Base-by-base conservation (phyloP, 2,329 filamentous ascomycete genomes). In the Alternaria triticimaculans region DNA sequence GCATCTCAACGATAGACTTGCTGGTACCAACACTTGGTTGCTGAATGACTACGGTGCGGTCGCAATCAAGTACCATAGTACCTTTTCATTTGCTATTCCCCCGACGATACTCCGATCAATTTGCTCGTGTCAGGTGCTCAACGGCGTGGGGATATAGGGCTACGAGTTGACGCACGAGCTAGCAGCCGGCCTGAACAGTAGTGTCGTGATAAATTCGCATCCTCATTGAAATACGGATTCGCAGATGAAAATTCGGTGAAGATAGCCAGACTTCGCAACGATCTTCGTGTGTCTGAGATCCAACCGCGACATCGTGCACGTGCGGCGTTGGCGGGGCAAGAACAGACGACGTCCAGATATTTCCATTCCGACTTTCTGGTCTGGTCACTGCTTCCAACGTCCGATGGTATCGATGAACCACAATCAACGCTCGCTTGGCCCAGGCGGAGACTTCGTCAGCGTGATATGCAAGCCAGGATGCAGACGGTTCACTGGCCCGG, bases 401-500 rank as follows among this genome's bases (percentile, higher is more conserved):
- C 49, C 28, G 49, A 23, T 37, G 21, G 8, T 30, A 12, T 51
- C 55, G 54, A 59, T 58, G 49, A 58, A 64, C 54, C 41, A 66
- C 64, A 69, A 67, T 53, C 65, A 50, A 67, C 67, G 58, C 66
- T 73, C 73, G 69, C 70, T 72, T 68, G 65, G 58, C 60, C 57
- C 62, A 46, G 56, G 60, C 49, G 55, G 60, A 63, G 45, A 62
- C 64, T 65, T 62, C 37, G 58, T 41, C 50, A 63, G 66, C 65
- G 69, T 74, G 71, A 72, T 70, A 66, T 69, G 71, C 67, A 65
- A 50, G 70, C 70, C 67, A 72, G 49, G 53, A 64, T 62, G 58
- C 60, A 48, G 44, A 61, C 64, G 64, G 64, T 33, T 59, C 50
- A 55, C 43, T 64, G 76, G 76, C 74, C 71, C 76, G 75, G 67